Conservation (phyloP, 495 filamentous ascomycete genomes). For the Rostrohypoxylon terebratum region DNA sequence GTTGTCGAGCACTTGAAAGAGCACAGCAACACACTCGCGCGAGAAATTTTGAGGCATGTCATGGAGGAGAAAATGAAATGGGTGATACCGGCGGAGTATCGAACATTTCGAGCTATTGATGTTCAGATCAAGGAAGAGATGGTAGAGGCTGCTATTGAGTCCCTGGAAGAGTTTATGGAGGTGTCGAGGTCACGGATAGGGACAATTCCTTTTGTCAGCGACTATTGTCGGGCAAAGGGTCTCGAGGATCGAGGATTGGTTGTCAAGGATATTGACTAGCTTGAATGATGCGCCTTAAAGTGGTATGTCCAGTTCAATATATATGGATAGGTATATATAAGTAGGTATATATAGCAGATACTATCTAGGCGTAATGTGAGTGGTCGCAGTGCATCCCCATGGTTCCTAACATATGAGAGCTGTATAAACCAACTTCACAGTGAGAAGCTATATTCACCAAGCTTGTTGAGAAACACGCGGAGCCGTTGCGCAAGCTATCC, state of each 20-base stretch:
- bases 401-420: too few species aligned
- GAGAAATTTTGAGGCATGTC: constrained; percentile 14
- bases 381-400: too few species aligned
- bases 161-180: constrained; percentile 33
- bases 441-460: too few species aligned
- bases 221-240: background rate
- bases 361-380: too few species aligned
- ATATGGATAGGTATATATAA: too few species aligned
- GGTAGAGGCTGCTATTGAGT: constrained; percentile 34
- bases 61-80: constrained; percentile 30
- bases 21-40: constrained; percentile 10
- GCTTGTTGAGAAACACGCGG: too few species aligned
- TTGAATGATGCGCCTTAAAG: background rate
- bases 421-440: too few species aligned
- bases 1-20: constrained; percentile 16
- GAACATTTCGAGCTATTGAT: constrained; percentile 29
- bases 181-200: constrained; percentile 27
- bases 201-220: constrained; percentile 12
- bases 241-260: background rate
- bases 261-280: background rate
- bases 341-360: too few species aligned
- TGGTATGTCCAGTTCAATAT: too few species aligned
- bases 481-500: too few species aligned
- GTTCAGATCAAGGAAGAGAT: constrained; percentile 31
- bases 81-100: constrained; percentile 28